phyloP scores from a whole-genome alignment of 2,329 filamentous ascomycete genomes.

The Zymoseptoria pseudotritici region DNA sequence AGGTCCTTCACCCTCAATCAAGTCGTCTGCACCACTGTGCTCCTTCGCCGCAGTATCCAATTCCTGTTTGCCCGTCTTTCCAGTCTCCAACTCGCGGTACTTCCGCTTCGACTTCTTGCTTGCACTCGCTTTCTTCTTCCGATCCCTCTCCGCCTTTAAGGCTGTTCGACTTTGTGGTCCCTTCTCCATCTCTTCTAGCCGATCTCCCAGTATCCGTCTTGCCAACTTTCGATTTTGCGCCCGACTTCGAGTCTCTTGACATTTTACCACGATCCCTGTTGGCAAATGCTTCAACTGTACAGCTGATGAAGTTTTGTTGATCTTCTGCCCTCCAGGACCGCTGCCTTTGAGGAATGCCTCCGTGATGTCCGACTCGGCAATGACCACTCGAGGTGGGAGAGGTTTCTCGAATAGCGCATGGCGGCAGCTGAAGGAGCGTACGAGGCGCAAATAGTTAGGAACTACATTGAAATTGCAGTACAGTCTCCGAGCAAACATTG shows the following conservation, averaged over 20 bases:
- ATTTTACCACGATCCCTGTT: slow-evolving; percentile 89
- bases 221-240: slow-evolving; percentile 83
- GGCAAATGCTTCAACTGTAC: slow-evolving; percentile 87
- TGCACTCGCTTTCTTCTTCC: slow-evolving; percentile 65
- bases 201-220: slow-evolving; percentile 65
- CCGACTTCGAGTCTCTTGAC: slow-evolving; percentile 80
- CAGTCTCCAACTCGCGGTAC: slow-evolving; percentile 56
- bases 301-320: slow-evolving; percentile 96
- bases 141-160: slow-evolving; percentile 56
- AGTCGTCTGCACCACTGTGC: background rate
- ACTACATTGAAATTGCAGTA: background rate
- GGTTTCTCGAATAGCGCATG: slow-evolving; percentile 41
- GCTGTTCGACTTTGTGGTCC: slow-evolving; percentile 62
- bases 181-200: slow-evolving; percentile 65
- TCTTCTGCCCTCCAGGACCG: slow-evolving; percentile 92
- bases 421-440: slow-evolving; percentile 17
- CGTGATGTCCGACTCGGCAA: slow-evolving; percentile 71
- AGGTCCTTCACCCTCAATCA: background rate
- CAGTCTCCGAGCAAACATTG: background rate
- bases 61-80: slow-evolving; percentile 30
- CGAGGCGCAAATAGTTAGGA: background rate
- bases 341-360: slow-evolving; percentile 84
- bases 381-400: slow-evolving; percentile 67
- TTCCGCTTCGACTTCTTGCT: slow-evolving; percentile 79
- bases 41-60: background rate